Evolutionary conservation across 805 yeast genomes (phyloP).

Genomic region (Scheffersomyces coipomensis): DNA sequence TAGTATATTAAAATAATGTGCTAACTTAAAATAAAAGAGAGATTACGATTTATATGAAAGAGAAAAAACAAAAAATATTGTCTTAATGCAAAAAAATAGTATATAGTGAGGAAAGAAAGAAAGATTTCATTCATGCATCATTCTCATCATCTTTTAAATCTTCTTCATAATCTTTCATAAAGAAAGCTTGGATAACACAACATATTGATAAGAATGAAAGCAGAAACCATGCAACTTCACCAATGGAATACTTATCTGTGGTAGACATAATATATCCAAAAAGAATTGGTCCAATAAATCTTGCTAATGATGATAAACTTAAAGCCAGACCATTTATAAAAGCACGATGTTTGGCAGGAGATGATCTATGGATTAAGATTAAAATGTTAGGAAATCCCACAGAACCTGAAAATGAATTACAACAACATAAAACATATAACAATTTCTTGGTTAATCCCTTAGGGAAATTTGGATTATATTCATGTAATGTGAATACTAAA

Average conservation of each 20-base stretch:
- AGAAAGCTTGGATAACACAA: slow-evolving; percentile 18
- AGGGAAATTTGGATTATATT: slow-evolving; percentile 26
- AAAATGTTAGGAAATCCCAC: slow-evolving; percentile 53
- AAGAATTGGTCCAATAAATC: slow-evolving; percentile 54
- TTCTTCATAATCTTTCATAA: slow-evolving; percentile 24
- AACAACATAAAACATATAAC: slow-evolving; percentile 25
- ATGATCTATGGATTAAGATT: slow-evolving; percentile 53
- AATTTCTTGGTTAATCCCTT: slow-evolving; percentile 14
- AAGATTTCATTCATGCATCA: too few relatives aligned
- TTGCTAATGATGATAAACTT: slow-evolving; percentile 51
- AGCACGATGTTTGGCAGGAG: slow-evolving; percentile 54
- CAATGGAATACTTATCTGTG: slow-evolving; percentile 21
- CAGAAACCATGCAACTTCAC: slow-evolving; percentile 30
- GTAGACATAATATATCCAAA: slow-evolving; percentile 49
- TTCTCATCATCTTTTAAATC: slow-evolving; percentile 19
- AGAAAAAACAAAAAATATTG: too few relatives aligned
- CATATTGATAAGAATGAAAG: slow-evolving; percentile 20
- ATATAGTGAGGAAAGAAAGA: too few relatives aligned
- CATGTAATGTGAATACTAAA: slow-evolving; percentile 41
- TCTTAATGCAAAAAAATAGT: too few relatives aligned
- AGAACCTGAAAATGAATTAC: slow-evolving; percentile 38
- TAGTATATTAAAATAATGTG: too few relatives aligned
- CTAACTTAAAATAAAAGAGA: too few relatives aligned
- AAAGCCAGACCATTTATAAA: slow-evolving; percentile 58
- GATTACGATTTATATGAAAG: too few relatives aligned